Base-by-base conservation (phyloP, 1,284 basidiomycete species). In the Ceratobasidium sp. region DNA sequence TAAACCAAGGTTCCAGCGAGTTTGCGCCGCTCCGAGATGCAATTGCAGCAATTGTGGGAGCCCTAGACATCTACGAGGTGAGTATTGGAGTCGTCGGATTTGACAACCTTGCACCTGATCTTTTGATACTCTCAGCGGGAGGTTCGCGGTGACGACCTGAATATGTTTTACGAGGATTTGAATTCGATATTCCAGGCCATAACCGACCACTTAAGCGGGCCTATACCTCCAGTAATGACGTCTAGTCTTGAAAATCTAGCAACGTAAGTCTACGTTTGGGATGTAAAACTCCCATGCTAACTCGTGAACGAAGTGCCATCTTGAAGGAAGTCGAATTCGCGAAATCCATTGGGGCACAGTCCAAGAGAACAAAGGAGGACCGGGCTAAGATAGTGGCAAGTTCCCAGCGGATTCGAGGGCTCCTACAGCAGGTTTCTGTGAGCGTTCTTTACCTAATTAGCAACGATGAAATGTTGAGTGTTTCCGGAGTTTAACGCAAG, bases 391-490 rank as follows among this genome's bases (percentile, higher is more conserved):
- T 63, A 24, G 19, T 69, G 41, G 66, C 3, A 15, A 47, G 53
- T 24, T 69, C 45, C 44, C 66, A 41, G 3, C 51, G 66, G 9
- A 57, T 69, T 24, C 33, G 47, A 44, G 33, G 22, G 1, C 66
- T 56, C 24, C 41, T 69, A 2, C 11, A 57, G 36, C 9, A 41
- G 14, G 2, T 69, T 11, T 36, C 53, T 31, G 66, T 69, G 11
- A 56, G 66, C 44, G n/a, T 33, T 8, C 36, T 41, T 11, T 41
- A 41, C 4, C 4, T 41, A 41, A n/a, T n/a, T 11, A 41, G 4
- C 4, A 5, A 41, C 6, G 36, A 4, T n/a, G 36, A 41, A 5
- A 11, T 41, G 36, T 11, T 41, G 11, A 41, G 11, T 41, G 36
- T 5, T 11, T 41, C n/a, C 11, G 36, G 11, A 41, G 36, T 11